Evolutionary conservation across 805 yeast genomes (phyloP).

Genomic region (Wickerhamomyces sydowiorum): DNA sequence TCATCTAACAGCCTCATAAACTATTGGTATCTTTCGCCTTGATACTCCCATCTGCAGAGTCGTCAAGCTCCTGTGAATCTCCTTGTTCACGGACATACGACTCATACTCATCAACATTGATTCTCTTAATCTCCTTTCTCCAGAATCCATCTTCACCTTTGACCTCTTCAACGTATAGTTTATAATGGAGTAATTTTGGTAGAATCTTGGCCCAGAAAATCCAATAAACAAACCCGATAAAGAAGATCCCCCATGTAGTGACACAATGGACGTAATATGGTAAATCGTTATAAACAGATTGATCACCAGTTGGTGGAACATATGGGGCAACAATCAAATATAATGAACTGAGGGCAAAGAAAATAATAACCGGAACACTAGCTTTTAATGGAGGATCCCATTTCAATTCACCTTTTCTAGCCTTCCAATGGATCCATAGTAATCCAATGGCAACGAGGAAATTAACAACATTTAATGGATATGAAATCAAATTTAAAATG

Average conservation of each 20-base stretch:
- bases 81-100: constrained; percentile 12
- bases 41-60: neutral
- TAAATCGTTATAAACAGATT: constrained; percentile 59
- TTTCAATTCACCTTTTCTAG: constrained; percentile 38
- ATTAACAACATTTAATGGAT: constrained; percentile 76
- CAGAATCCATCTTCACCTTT: constrained; percentile 68
- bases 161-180: constrained; percentile 44
- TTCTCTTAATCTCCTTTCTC: constrained; percentile 51
- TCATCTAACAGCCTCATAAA: neutral
- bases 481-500: constrained; percentile 71
- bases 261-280: constrained; percentile 82
- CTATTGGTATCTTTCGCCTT: neutral
- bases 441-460: constrained; percentile 58
- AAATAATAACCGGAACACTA: constrained; percentile 52
- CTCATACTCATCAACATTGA: constrained; percentile 22
- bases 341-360: constrained; percentile 59
- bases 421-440: constrained; percentile 49
- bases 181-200: constrained; percentile 51
- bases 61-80: neutral
- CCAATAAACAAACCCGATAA: constrained; percentile 63
- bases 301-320: constrained; percentile 63
- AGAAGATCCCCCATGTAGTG: constrained; percentile 74
- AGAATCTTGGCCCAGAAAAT: constrained; percentile 51
- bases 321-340: constrained; percentile 75
- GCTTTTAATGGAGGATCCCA: constrained; percentile 77